Conservation (phyloP, 345 rosid genomes). For the Bruguiera gymnorhiza region DNA sequence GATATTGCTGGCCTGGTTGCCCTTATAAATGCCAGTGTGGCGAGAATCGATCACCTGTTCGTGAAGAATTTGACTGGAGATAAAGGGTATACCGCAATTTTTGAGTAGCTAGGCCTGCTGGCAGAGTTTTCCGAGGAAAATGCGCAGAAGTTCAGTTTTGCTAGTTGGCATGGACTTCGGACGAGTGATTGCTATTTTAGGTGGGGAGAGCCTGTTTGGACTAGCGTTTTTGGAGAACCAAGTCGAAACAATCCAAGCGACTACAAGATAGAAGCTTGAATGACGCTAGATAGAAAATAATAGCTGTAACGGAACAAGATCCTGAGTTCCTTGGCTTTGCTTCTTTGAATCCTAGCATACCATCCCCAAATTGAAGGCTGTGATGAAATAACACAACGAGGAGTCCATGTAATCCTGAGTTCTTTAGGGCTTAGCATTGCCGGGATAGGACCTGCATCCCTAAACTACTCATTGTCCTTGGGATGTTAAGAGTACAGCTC, state of each 20-base stretch:
- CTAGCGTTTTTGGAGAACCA: neutral
- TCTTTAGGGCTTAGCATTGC: no score
- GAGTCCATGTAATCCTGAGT: no score
- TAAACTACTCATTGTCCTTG: no score
- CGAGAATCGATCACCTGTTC: neutral
- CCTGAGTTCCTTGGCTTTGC: slow-evolving; percentile 13
- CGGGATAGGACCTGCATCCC: no score
- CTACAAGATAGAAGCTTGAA: slow-evolving; percentile 12
- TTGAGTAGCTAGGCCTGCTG: neutral
- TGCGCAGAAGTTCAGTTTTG: neutral
- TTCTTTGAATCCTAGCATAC: slow-evolving; percentile 5
- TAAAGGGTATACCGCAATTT: neutral
- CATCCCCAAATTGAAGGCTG: neutral
- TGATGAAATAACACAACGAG: no score
- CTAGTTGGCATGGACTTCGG: slow-evolving; percentile 4
- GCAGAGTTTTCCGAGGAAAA: neutral
- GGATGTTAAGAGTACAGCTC: no score
- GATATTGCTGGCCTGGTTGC: neutral
- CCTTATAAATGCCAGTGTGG: neutral
- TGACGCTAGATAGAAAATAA: slow-evolving; percentile 2
- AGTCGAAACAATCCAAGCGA: neutral
- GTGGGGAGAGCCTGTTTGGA: slow-evolving; percentile 2
- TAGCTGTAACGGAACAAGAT: slow-evolving; percentile 2
- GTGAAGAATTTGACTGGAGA: neutral
- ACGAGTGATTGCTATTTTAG: neutral